Percentiles rank a stretch among this genome's conserved stretches.
Conservation (phyloP, 371 early-diverging fungal species). For the Thermomucor indicae-seudaticae region DNA sequence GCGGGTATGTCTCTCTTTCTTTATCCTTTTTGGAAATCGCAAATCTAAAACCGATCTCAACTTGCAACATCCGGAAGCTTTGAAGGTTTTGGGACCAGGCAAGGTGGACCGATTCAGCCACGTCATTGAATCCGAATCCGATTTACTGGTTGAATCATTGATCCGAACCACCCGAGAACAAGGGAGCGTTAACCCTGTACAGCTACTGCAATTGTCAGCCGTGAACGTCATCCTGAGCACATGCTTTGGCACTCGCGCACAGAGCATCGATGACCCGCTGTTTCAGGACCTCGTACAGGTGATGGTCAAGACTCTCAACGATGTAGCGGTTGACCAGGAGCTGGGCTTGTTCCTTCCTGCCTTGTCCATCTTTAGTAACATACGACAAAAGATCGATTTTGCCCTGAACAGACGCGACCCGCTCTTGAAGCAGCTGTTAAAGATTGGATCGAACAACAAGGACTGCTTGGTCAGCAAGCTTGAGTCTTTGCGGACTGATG, state of each 20-base stretch:
- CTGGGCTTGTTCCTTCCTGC: slow-evolving; percentile 9
- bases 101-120: slow-evolving; percentile 1
- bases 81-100: slow-evolving; percentile 8
- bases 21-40: neutral
- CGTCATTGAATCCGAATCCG: slow-evolving; percentile 1
- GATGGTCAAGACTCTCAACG: neutral
- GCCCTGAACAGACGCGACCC: neutral
- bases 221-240: slow-evolving; percentile 7
- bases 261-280: slow-evolving; percentile 3
- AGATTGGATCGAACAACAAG: slow-evolving; percentile 1
- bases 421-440: slow-evolving; percentile 1
- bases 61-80: neutral
- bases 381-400: neutral
- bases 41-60: too few relatives aligned
- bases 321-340: slow-evolving; percentile 4
- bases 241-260: slow-evolving; percentile 2
- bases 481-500: slow-evolving; percentile 12
- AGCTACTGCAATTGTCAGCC: slow-evolving; percentile 5
- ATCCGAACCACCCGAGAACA: neutral
- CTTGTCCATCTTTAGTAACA: neutral
- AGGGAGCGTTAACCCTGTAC: slow-evolving; percentile 3
- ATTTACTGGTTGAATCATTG: neutral
- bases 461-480: slow-evolving; percentile 11
- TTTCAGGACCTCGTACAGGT: slow-evolving; percentile 3
- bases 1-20: neutral